Evolutionary conservation across 2,329 filamentous ascomycete species (phyloP), one percentile per base, ranked within the genome.

Genomic region (Apiospora phragmitis): DNA sequence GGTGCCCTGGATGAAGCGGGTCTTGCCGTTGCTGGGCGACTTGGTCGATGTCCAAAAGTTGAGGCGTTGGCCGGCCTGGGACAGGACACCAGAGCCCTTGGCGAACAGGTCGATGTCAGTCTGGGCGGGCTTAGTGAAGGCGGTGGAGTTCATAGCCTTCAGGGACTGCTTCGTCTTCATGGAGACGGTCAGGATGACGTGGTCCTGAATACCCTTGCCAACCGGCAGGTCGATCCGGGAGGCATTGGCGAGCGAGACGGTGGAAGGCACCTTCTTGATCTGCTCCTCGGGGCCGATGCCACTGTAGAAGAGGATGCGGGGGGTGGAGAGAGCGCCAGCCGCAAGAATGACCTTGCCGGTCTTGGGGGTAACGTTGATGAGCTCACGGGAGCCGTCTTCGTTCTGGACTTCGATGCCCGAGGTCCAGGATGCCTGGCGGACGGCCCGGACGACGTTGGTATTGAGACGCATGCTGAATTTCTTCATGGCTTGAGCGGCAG

Each of bases 271-370:
- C 38, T 79, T 73, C 62, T 80, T 71, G 41, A 84, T 77, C 69
- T 88, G 72, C 84, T 82, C 77, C 88, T 78, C 80, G 67, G 85
- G 85, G 16, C 86, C 88, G 75, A 87, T 90, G 74, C 87, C 88
- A 73, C 83, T 86, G 75, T 87, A 84, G 81, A 88, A 87, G 21
- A 90, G 84, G 65, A 90, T 83, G 77, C 87, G 87, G 18, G 87
- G 80, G 1, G 87, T 86, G 8, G 86, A 87, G 72, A 90, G 86
- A n/a, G 87, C 79, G 71, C 88, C 88, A 18, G 85, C 84, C 35
- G 87, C 84, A 35, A 90, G 81, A 71, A 90, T 84, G 62, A 90
- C 87, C 70, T 86, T 85, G 41, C 88, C 88, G 32, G 81, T 85
- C 38, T 79, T 79, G 4, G 81, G 73, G 42, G 86, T 88, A 70